Percentiles rank a stretch among this genome's conserved stretches.
Conservation (phyloP, 805 yeast genomes). For the Candida qinlingensis region DNA sequence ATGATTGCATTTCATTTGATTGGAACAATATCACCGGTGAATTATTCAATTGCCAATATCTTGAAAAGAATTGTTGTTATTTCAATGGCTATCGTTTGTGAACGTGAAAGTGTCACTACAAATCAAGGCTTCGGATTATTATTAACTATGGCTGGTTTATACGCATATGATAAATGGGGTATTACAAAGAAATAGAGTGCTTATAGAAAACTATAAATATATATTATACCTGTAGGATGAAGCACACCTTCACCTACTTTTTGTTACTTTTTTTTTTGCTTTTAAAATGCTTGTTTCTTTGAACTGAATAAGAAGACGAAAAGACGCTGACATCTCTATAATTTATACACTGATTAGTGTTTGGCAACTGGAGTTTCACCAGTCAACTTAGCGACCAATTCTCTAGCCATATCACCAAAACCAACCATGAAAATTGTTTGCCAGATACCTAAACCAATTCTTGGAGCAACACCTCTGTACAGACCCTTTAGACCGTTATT, state of each 20-base stretch:
- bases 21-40: conserved; percentile 68
- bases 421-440: conserved; percentile 99
- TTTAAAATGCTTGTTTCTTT: no score
- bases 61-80: conserved; percentile 70
- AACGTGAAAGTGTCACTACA: conserved; percentile 37
- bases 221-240: no score
- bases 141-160: conserved; percentile 56
- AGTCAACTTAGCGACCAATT: conserved; percentile 55
- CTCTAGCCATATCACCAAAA: conserved; percentile 89
- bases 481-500: conserved; percentile 85
- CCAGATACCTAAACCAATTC: conserved; percentile 96
- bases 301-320: no score
- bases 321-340: no score
- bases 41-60: conserved; percentile 75
- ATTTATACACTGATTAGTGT: conserved; percentile 16
- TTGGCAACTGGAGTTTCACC: conserved; percentile 50
- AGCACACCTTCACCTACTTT: no score
- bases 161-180: conserved; percentile 72
- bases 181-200: conserved; percentile 17
- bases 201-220: neutral
- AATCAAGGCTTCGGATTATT: conserved; percentile 49
- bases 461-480: conserved; percentile 94
- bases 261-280: no score
- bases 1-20: conserved; percentile 71
- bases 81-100: conserved; percentile 59